Evolutionary conservation across 306 rosid genomes (phyloP).

Genomic region (Pyrus bretschneideri): DNA sequence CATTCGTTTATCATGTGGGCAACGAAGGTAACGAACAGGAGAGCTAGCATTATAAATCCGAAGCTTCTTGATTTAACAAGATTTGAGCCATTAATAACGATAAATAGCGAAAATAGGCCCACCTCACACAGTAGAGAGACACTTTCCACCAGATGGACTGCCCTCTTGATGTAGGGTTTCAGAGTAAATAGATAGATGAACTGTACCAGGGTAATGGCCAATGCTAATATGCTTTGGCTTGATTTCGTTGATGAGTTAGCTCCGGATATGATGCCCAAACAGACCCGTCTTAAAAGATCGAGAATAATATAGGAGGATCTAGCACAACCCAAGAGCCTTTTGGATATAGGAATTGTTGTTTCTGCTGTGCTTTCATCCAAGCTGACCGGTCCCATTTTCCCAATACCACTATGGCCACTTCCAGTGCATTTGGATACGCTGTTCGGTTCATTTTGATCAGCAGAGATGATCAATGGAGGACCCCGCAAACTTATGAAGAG

Average conservation of each 20-base stretch:
- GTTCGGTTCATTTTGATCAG: slow-evolving; percentile 39
- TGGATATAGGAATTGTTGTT: slow-evolving; percentile 16
- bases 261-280: slow-evolving; percentile 51
- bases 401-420: slow-evolving; percentile 28
- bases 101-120: slow-evolving; percentile 33
- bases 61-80: slow-evolving; percentile 11
- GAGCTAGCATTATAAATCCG: slow-evolving; percentile 36
- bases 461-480: slow-evolving; percentile 27
- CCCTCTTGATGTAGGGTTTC: slow-evolving; percentile 49
- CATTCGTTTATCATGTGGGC: slow-evolving; percentile 50
- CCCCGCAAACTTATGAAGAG: slow-evolving; percentile 53
- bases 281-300: slow-evolving; percentile 43
- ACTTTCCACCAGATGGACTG: slow-evolving; percentile 45
- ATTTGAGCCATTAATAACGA: slow-evolving; percentile 22
- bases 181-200: slow-evolving; percentile 32
- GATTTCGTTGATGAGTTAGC: slow-evolving; percentile 34
- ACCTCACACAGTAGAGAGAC: slow-evolving; percentile 47
- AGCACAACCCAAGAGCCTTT: slow-evolving; percentile 41
- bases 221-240: slow-evolving; percentile 41
- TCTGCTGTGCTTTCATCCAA: slow-evolving; percentile 46
- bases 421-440: slow-evolving; percentile 31
- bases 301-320: slow-evolving; percentile 44
- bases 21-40: slow-evolving; percentile 37
- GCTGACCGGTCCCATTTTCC: slow-evolving; percentile 28
- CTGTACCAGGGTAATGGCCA: slow-evolving; percentile 43